These are phyloP conservation scores for Calendula officinalis DNA, from an alignment of 129 eudicot genomes.

Conservation along the genomic window DNA sequence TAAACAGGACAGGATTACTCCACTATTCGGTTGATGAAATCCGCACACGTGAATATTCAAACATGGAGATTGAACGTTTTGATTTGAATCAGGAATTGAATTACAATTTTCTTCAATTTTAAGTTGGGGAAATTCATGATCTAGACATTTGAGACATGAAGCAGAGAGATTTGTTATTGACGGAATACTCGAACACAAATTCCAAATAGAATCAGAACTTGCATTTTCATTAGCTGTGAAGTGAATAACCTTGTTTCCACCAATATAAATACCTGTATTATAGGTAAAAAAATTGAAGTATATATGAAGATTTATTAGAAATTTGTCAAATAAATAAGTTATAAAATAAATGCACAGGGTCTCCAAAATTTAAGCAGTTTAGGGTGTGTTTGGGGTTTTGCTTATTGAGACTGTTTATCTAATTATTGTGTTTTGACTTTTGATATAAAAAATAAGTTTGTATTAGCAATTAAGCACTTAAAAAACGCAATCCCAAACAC, in stretches of 20 bases:
- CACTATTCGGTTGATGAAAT: slow-evolving; percentile 35
- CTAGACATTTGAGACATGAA: slow-evolving; percentile 4
- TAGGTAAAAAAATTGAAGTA: too few relatives aligned
- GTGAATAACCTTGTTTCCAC: slow-evolving; percentile 56
- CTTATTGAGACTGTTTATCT: too few relatives aligned
- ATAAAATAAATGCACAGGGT: not conserved
- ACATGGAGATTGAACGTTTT: slow-evolving; percentile 7
- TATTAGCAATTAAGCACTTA: too few relatives aligned
- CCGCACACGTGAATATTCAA: slow-evolving; percentile 44
- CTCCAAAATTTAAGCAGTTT: not conserved
- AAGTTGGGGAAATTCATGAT: slow-evolving; percentile 21
- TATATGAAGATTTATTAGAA: not conserved
- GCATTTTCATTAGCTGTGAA: slow-evolving; percentile 33
- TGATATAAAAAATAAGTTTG: too few relatives aligned
- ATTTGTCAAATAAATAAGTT: not conserved
- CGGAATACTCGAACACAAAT: not conserved
- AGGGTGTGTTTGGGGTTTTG: not conserved
- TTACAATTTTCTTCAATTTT: not conserved
- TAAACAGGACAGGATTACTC: slow-evolving; percentile 51
- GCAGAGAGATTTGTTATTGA: not conserved
- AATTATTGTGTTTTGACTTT: too few relatives aligned
- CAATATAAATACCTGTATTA: slow-evolving; percentile 50
- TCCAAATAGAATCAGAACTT: slow-evolving; percentile 1
- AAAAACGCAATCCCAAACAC: too few relatives aligned
- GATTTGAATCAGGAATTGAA: not conserved